These are phyloP conservation scores for Pseudopyrenochaeta lycopersici DNA, from an alignment of 2,329 filamentous ascomycete genomes.

Conservation along the genomic window DNA sequence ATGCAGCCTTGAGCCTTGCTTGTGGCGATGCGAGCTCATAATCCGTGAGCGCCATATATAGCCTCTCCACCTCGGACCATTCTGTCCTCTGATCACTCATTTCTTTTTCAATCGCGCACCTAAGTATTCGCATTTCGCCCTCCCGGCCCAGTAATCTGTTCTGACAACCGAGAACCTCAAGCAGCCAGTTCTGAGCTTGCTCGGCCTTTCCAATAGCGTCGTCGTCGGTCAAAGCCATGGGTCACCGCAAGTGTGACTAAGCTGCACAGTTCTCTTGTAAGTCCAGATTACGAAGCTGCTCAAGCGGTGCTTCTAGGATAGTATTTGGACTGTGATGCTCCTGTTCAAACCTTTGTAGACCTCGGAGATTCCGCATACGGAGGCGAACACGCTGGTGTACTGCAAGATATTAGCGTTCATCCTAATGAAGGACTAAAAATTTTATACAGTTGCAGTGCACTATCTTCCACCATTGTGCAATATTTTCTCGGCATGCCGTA, in stretches of 20 bases:
- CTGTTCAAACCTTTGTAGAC: constrained; percentile 6
- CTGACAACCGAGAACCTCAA: constrained; percentile 13
- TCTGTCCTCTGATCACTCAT: not conserved
- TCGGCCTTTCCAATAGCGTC: constrained; percentile 1
- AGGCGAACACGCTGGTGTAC: constrained; percentile 8
- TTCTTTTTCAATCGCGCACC: constrained; percentile 21
- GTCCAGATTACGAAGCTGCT: constrained; percentile 3
- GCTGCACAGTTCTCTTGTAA: constrained; percentile 1
- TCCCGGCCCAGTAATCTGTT: constrained; percentile 2
- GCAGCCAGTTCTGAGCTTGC: constrained; percentile 20
- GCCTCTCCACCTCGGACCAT: constrained; percentile 18
- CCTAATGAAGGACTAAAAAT: not conserved
- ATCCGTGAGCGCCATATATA: constrained; percentile 31
- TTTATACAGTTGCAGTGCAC: too few species aligned
- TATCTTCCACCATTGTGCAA: not conserved
- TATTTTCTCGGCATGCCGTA: not conserved
- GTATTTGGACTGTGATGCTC: not conserved
- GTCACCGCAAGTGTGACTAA: not conserved
- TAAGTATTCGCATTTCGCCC: constrained; percentile 18
- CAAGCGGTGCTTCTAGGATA: not conserved
- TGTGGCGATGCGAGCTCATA: constrained; percentile 2
- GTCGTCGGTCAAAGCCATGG: constrained; percentile 2
- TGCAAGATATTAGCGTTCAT: not conserved
- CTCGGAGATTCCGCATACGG: constrained; percentile 6
- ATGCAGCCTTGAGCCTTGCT: constrained; percentile 15